phyloP scores from a whole-genome alignment of 2,329 filamentous ascomycete species.

The Aspergillus floridensis region DNA sequence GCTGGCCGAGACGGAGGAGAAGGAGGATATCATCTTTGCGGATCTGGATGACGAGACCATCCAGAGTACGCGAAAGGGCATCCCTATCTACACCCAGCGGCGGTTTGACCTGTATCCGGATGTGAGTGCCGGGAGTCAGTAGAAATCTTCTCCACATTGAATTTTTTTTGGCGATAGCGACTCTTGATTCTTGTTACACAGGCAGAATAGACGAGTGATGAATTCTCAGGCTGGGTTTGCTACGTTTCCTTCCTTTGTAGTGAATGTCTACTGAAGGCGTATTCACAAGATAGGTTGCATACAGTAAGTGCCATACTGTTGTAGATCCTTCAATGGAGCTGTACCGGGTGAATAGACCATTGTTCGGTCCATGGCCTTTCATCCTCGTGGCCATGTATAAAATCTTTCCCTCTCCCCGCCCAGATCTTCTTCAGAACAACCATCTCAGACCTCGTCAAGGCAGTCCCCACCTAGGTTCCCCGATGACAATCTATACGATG shows the following conservation, averaged over 20 bases:
- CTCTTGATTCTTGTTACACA: background rate
- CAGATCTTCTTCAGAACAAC: too few species aligned
- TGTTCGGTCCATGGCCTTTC: too few species aligned
- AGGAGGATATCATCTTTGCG: constrained; percentile 71
- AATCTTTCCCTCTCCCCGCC: too few species aligned
- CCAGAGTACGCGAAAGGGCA: constrained; percentile 72
- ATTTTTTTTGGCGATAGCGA: background rate
- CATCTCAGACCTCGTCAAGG: too few species aligned
- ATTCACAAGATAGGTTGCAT: too few species aligned
- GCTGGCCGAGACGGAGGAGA: constrained; percentile 73
- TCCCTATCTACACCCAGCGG: constrained; percentile 80
- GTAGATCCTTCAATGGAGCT: too few species aligned
- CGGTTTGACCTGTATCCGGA: constrained; percentile 96
- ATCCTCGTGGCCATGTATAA: too few species aligned
- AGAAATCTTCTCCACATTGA: constrained; percentile 1
- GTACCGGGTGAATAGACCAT: too few species aligned
- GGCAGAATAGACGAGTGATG: background rate
- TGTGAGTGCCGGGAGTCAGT: constrained; percentile 59
- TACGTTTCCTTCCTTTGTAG: background rate
- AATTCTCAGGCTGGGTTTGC: background rate
- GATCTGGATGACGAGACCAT: constrained; percentile 69
- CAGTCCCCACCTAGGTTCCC: too few species aligned
- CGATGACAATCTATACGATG: too few species aligned
- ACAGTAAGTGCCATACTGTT: too few species aligned
- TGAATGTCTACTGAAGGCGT: background rate